Evolutionary conservation across 805 yeast genomes (phyloP), one percentile per base, ranked within the genome.

Genomic region (Ogataea degrootiae): DNA sequence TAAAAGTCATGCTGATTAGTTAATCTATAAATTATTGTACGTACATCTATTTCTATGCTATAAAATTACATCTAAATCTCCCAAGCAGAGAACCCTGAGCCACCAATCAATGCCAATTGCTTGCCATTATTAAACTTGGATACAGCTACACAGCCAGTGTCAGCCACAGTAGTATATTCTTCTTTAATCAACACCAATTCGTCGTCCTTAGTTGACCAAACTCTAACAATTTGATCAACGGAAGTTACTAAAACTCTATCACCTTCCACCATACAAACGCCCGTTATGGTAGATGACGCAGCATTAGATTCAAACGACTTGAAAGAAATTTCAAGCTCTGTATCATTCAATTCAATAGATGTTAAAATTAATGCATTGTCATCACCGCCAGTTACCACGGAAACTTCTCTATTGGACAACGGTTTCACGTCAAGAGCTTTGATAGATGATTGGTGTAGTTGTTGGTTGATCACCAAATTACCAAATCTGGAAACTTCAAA

Each of bases 231-330:
- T 63, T 94, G 99, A 58, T 94, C 99, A 4, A 89, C 96, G 0
- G 96, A 84, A 0, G 86, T 79, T 1, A 85, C 85, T 7, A 84
- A 50, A 9, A 81, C 61, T n/a, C 39, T 52, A 7, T 51, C 59
- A 4, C 42, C 39, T n/a, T 65, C 59, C 5, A 74, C 51, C 3
- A 62, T 36, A 0, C 72, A 65, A 2, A 89, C 68, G 0, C 87
- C 78, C 0, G 97, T 89, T 35, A 92, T 81, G 0, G 97, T 87
- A 0, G 97, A 85, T 0, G 97, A 79, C 2, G 96, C 97, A 0
- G 96, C 97, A 26, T 68, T 63, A 9, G 69, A 70, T 5, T 68
- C 64, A 51, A 75, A 73, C 0, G 69, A 59, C 0, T 53, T 50
- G 29, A 77, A 59, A 4, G 61, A 44, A 1, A 56, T 53, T 21